These are phyloP conservation scores for Colletotrichum musicola DNA, from an alignment of 2,329 filamentous ascomycete genomes.

Conservation along the genomic window DNA sequence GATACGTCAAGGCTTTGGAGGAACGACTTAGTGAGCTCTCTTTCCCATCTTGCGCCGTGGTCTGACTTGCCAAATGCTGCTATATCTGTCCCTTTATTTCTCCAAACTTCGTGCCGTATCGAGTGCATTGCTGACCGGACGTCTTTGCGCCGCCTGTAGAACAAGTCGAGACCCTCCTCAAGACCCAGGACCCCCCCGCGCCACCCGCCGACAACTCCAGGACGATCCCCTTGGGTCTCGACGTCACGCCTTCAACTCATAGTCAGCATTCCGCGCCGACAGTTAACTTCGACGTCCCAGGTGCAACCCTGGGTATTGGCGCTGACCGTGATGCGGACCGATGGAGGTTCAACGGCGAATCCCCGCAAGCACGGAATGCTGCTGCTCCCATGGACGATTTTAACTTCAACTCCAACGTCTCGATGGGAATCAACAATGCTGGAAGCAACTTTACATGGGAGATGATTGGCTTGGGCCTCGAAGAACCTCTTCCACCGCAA, in stretches of 20 bases:
- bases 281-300: constrained; percentile 57
- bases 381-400: constrained; percentile 65
- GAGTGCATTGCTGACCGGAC: constrained; percentile 17
- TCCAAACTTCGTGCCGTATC: neutral
- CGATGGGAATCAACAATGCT: constrained; percentile 63
- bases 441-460: constrained; percentile 82
- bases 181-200: constrained; percentile 75
- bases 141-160: constrained; percentile 61
- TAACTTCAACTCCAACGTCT: constrained; percentile 64
- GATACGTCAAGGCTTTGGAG: constrained; percentile 94
- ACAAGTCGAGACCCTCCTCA: constrained; percentile 92
- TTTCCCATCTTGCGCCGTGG: neutral
- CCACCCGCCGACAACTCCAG: constrained; percentile 49
- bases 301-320: constrained; percentile 61
- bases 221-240: constrained; percentile 48
- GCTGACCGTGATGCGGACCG: constrained; percentile 63
- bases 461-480: constrained; percentile 71
- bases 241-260: constrained; percentile 44
- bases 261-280: constrained; percentile 49
- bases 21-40: constrained; percentile 82
- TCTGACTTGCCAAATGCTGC: neutral
- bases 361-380: constrained; percentile 55
- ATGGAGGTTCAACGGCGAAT: constrained; percentile 69
- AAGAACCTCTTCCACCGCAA: constrained; percentile 70
- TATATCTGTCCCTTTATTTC: constrained; percentile 4